These are phyloP conservation scores for Pleurotus djamor DNA, from an alignment of 768 basidiomycete genomes.

Conservation along the genomic window DNA sequence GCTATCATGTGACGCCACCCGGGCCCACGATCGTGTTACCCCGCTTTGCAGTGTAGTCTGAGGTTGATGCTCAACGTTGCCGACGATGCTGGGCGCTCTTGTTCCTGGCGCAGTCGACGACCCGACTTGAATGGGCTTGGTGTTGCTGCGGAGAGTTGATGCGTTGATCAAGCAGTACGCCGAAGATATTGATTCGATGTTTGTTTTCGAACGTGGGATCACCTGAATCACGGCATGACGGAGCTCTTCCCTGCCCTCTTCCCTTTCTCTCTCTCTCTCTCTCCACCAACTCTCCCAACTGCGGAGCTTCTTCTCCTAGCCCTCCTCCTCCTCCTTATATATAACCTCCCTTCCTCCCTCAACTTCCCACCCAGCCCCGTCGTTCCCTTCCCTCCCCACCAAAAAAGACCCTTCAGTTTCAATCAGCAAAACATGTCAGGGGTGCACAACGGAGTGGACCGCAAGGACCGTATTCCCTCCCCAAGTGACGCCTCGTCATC, in stretches of 20 bases:
- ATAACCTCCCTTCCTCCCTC: not conserved
- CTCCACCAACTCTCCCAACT: not conserved
- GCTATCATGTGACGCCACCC: not conserved
- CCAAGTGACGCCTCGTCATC: slow-evolving; percentile 33
- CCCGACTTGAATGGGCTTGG: too few species aligned
- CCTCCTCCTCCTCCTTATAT: not conserved
- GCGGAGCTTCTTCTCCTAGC: slow-evolving; percentile 4
- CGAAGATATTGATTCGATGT: not conserved
- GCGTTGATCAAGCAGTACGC: not conserved
- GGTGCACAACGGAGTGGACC: slow-evolving; percentile 32
- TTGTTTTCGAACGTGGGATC: not conserved
- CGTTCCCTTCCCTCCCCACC: too few species aligned
- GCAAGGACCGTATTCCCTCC: slow-evolving; percentile 50
- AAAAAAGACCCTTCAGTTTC: not conserved
- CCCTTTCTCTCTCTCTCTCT: too few species aligned
- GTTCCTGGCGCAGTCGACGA: too few species aligned
- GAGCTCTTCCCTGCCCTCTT: not conserved
- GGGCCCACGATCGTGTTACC: not conserved
- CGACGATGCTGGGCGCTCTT: too few species aligned
- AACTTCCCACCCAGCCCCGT: not conserved
- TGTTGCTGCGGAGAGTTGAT: not conserved
- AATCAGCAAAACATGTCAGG: not conserved
- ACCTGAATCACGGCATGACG: not conserved
- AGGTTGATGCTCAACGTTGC: too few species aligned
- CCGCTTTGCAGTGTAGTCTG: too few species aligned